These are phyloP conservation scores for Pisolithus albus DNA, from an alignment of 768 basidiomycete species.

Conservation along the genomic window DNA sequence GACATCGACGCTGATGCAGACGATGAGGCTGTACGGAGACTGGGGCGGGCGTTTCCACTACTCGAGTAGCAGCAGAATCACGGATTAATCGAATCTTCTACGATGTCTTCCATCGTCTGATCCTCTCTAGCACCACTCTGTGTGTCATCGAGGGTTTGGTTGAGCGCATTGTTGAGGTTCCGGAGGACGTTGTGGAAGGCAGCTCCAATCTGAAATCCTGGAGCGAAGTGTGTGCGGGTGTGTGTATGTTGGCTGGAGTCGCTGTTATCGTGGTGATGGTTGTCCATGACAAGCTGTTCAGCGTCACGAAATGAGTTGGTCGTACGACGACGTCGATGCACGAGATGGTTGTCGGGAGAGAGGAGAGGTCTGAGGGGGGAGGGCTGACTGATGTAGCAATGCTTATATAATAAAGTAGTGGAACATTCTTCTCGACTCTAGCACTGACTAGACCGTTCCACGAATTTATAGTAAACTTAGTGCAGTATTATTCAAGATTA, in stretches of 20 bases:
- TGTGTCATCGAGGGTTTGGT: constrained; percentile 3
- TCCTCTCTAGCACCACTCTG: not conserved
- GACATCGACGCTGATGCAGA: constrained; percentile 1
- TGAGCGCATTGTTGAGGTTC: constrained; percentile 27
- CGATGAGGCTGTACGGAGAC: not conserved
- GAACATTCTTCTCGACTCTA: too few species aligned
- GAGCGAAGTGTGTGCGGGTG: constrained; percentile 9
- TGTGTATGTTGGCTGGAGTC: constrained; percentile 4
- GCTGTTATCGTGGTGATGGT: constrained; percentile 8
- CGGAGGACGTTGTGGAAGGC: constrained; percentile 25
- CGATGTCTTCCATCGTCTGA: not conserved
- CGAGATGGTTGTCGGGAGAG: not conserved
- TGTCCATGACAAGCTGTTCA: not conserved
- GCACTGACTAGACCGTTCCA: too few species aligned
- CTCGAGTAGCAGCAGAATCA: not conserved
- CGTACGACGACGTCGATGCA: not conserved
- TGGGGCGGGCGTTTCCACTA: not conserved
- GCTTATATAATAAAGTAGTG: too few species aligned
- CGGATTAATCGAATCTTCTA: constrained; percentile 1
- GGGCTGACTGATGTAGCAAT: not conserved
- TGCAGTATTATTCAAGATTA: too few species aligned
- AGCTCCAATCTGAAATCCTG: constrained; percentile 18
- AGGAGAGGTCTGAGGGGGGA: not conserved
- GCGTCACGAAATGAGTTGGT: not conserved
- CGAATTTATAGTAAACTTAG: too few species aligned